Evolutionary conservation across 2,329 filamentous ascomycete genomes (phyloP), one percentile per base, ranked within the genome.

Genomic region (Diaporthe capsici): DNA sequence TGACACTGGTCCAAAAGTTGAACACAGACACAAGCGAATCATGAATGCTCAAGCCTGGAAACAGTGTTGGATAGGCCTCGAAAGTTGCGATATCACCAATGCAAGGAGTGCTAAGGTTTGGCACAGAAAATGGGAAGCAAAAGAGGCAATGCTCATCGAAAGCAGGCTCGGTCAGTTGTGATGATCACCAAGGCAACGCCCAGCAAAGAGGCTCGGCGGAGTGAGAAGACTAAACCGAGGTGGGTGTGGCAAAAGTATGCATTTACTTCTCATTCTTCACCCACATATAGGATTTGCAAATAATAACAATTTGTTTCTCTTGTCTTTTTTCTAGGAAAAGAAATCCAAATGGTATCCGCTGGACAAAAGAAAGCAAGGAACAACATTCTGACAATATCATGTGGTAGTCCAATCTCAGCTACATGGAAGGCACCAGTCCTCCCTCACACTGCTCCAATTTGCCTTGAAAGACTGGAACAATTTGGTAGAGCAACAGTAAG

Each of bases 271-370:
- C 34, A 55, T 42, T 70, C 49, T 70, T 20, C 3, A 17, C 15
- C 9, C 3, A 65, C 20, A 65, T 34, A 15, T 22, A 47, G 42
- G 4, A 6, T 34, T 34, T 28, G 25, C 28, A 20, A 47, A 47
- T 20, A 20, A 47, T 7, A 47, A 17, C 20, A 20, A 3, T 47
- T 47, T 47, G 6, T 47, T 47, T 47, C 7, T 47, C 7, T 20
- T 47, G 5, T 47, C 17, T 47, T 22, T 47, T 47, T 47, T 47
- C 17, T 47, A 20, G 13, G 5, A 57, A 31, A 28, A 31, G 28
- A 55, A 55, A 55, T 5, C 6, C 34, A 70, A 70, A 42, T 70
- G 34, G 37, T 39, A 53, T 42, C 20, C 65, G 65, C 65, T 55
- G 1, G 17, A 70, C 49, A 70, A 55, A 55, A 42, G 28, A 42